Percentiles rank a stretch among this genome's conserved stretches.
phyloP scores from a whole-genome alignment of 106 monocot species.

The Acanthochlamys bracteata region DNA sequence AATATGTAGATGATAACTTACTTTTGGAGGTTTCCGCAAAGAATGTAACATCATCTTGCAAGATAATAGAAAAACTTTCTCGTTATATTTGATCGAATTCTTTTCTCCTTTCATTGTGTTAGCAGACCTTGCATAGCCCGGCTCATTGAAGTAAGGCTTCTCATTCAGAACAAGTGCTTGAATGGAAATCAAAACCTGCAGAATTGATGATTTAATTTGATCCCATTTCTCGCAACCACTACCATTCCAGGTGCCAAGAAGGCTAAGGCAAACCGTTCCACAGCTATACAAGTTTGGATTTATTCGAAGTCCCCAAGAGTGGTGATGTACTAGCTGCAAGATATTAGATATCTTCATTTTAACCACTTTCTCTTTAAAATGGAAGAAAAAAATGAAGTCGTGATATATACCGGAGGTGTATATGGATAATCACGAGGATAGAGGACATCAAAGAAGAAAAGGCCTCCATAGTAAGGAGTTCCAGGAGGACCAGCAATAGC shows the following conservation, averaged over 20 bases:
- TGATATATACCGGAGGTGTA: conserved; percentile 50
- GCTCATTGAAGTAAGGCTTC: conserved; percentile 57
- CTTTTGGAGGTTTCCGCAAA: conserved; percentile 36
- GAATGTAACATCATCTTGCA: conserved; percentile 52
- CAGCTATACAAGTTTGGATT: conserved; percentile 45
- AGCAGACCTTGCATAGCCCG: background rate
- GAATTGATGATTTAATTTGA: conserved; percentile 34
- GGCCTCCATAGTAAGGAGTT: conserved; percentile 81
- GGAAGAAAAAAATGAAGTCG: conserved; percentile 1
- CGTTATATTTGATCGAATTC: conserved; percentile 33
- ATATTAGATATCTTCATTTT: background rate
- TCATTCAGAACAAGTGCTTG: conserved; percentile 53
- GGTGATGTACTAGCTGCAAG: conserved; percentile 39
- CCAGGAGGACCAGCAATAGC: conserved; percentile 65
- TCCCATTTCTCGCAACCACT: conserved; percentile 37
- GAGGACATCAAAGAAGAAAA: conserved; percentile 75
- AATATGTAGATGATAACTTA: conserved; percentile 5
- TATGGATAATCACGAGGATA: conserved; percentile 58
- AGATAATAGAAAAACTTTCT: conserved; percentile 28
- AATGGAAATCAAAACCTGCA: conserved; percentile 53
- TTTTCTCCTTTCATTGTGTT: conserved; percentile 10
- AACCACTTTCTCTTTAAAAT: background rate
- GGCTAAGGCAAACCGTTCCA: conserved; percentile 54
- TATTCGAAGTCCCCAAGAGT: conserved; percentile 33
- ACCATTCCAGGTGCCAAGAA: conserved; percentile 44